These are phyloP conservation scores for Eimeria acervulina DNA, from an alignment of 169 alveolate species.

Conservation along the genomic window DNA sequence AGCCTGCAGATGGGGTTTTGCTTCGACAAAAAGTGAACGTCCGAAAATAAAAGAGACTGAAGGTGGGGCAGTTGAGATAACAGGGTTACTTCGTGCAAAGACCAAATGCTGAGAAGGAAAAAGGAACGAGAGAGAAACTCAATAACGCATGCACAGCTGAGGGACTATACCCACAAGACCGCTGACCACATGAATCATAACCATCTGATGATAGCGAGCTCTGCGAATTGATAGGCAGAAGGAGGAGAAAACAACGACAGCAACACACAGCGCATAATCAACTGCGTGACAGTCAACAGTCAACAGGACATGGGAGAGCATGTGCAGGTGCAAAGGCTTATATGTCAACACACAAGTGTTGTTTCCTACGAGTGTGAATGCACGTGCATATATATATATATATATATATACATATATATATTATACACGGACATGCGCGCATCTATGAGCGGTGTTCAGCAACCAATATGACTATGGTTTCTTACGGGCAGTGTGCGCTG, in stretches of 20 bases:
- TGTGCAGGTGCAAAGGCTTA: not conserved
- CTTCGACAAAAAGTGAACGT: conserved; percentile 69
- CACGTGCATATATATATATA: too few species aligned
- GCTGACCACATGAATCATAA: too few species aligned
- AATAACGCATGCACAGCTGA: not conserved
- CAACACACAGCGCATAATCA: not conserved
- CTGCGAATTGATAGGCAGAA: too few species aligned
- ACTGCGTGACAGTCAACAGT: not conserved
- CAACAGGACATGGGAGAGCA: not conserved
- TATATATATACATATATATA: too few species aligned
- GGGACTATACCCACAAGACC: not conserved
- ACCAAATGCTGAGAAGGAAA: conserved; percentile 65
- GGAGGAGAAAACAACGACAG: too few species aligned
- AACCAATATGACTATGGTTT: not conserved
- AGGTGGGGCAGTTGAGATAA: conserved; percentile 65
- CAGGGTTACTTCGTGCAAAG: conserved; percentile 57
- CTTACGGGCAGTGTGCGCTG: not conserved
- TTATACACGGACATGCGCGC: too few species aligned
- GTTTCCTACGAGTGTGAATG: not conserved
- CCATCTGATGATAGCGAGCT: too few species aligned
- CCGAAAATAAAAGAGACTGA: conserved; percentile 71
- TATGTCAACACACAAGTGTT: not conserved
- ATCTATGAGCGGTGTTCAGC: too few species aligned
- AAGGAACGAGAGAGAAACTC: not conserved
- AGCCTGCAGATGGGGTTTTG: conserved; percentile 80